Conservation (phyloP, 2,329 filamentous ascomycete species). For the Nigrograna mackinnonii region DNA sequence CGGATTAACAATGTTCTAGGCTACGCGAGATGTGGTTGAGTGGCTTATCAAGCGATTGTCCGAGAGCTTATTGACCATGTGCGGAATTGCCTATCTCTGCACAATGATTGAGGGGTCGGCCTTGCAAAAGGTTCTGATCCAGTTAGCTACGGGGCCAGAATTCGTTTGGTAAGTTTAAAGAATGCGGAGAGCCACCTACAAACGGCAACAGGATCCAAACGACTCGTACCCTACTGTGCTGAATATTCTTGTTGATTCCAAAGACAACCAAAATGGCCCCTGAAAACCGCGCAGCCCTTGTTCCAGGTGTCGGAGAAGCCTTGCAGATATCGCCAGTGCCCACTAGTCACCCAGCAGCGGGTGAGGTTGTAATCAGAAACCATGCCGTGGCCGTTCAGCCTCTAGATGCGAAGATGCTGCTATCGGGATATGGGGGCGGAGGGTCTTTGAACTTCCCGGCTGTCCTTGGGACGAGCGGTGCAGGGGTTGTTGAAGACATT, state of each 20-base stretch:
- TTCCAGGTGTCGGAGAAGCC: slow-evolving; percentile 12
- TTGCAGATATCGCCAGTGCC: slow-evolving; percentile 13
- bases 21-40: neutral
- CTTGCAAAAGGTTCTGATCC: neutral
- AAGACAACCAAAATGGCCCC: slow-evolving; percentile 15
- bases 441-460: slow-evolving; percentile 17
- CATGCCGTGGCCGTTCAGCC: slow-evolving; percentile 25
- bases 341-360: slow-evolving; percentile 10
- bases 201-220: too few relatives aligned
- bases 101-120: slow-evolving; percentile 1
- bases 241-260: too few relatives aligned
- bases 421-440: slow-evolving; percentile 21
- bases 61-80: slow-evolving; percentile 19
- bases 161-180: too few relatives aligned
- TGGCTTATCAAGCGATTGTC: slow-evolving; percentile 22
- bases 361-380: slow-evolving; percentile 25
- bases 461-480: slow-evolving; percentile 23
- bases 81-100: too few relatives aligned
- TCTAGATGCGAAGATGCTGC: slow-evolving; percentile 28
- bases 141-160: too few relatives aligned
- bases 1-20: too few relatives aligned
- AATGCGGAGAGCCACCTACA: too few relatives aligned
- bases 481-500: slow-evolving; percentile 50
- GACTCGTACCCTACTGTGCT: too few relatives aligned
- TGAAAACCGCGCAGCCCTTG: slow-evolving; percentile 16